Evolutionary conservation across 805 yeast genomes (phyloP).

Genomic region (Schizosaccharomyces cryophilus): DNA sequence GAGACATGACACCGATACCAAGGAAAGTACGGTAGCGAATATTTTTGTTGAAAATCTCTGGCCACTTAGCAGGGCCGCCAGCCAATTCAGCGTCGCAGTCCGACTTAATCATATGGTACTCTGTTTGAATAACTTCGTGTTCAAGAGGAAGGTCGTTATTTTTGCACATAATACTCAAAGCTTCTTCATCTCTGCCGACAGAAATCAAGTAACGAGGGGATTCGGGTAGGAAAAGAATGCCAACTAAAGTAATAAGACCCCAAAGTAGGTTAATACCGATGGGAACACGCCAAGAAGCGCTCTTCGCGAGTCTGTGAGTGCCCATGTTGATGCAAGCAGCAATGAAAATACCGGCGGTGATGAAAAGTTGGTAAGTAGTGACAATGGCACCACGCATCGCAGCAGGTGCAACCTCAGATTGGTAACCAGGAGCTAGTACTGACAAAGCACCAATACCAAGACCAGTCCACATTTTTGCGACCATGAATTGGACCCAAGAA

Average conservation of each 20-base stretch:
- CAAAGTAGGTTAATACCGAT: slow-evolving; percentile 48
- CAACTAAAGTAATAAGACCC: slow-evolving; percentile 23
- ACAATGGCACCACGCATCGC: slow-evolving; percentile 60
- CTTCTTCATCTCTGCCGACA: slow-evolving; percentile 1
- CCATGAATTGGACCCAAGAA: slow-evolving; percentile 16
- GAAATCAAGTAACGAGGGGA: slow-evolving; percentile 32
- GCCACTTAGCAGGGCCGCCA: slow-evolving; percentile 29
- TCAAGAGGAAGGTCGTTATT: slow-evolving; percentile 11
- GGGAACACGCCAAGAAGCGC: slow-evolving; percentile 51
- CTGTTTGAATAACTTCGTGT: slow-evolving; percentile 12
- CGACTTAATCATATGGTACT: slow-evolving; percentile 18
- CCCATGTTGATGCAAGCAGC: slow-evolving; percentile 53
- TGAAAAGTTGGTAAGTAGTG: slow-evolving; percentile 51
- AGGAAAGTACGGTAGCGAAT: slow-evolving; percentile 15
- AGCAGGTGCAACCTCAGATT: slow-evolving; percentile 60
- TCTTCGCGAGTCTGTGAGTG: slow-evolving; percentile 26
- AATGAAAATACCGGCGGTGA: slow-evolving; percentile 47
- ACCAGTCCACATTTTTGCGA: slow-evolving; percentile 28
- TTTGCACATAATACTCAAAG: not conserved
- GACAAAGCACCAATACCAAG: slow-evolving; percentile 55
- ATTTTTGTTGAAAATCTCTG: slow-evolving; percentile 23
- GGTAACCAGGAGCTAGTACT: slow-evolving; percentile 52
- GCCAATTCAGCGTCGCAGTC: slow-evolving; percentile 26
- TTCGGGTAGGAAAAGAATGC: slow-evolving; percentile 47
- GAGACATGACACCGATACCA: slow-evolving; percentile 24